Base-by-base conservation (phyloP, 2,329 filamentous ascomycete species). In the Claviceps purpurea region DNA sequence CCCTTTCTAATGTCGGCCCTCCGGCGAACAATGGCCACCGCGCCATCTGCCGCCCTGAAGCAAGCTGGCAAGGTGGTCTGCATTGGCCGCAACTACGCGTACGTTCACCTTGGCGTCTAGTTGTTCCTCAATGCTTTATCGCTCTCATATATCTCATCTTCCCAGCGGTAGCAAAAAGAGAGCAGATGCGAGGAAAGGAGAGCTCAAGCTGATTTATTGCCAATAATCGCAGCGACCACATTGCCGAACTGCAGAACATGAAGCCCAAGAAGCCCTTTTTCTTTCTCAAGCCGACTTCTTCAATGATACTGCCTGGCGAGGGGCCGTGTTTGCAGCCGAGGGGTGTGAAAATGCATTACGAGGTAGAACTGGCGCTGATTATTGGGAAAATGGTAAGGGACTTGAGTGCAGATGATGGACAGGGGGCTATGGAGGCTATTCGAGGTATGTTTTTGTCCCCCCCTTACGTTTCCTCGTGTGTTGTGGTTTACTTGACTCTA, bases 71-170 rank as follows among this genome's bases (percentile, higher is more conserved):
- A 95, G 75, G 81, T 95, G 52, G 85, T 95, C 66, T 96, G 91
- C 71, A 94, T 97, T 65, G 89, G 89, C 60, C 81, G 93, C 62
- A 95, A 98, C 75, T 98, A 96, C 77, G 91, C 90, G 87, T 93
- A 70, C 66, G 84, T 70, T 10, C n/a, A 41, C 46, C 53, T 49
- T 54, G 44, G 30, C 20, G 11, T 40, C 20, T 24, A 4, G 41
- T 43, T 4, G 43, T 45, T 11, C 16, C 18, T 30, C 2, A 8
- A 16, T n/a, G 16, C 16, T 41, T 41, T 42, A 10, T 43, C 22
- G 5, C 4, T 43, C 5, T 43, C 8, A 2, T 42, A 16, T 42
- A 8, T 22, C 20, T 42, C 5, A 38, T 22, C 5, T 13, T 44
- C 13, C 11, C 26, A 10, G 41, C 24, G 16, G n/a, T 38, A 26